Conservation (phyloP, 306 rosid species). For the Psophocarpus tetragonolobus region DNA sequence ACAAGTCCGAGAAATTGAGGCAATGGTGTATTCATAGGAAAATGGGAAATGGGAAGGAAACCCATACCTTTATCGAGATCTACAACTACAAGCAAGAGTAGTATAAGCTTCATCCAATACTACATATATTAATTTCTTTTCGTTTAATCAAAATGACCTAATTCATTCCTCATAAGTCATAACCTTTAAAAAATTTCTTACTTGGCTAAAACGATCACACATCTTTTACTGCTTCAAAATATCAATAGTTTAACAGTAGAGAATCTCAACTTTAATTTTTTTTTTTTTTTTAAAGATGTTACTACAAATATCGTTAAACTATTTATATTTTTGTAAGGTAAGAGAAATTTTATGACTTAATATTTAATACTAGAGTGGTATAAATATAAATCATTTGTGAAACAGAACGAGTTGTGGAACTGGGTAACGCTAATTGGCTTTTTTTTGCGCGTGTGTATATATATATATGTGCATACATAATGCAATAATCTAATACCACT, state of each 20-base stretch:
- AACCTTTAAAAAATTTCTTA: background rate
- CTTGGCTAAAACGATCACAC: background rate
- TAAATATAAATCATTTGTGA: background rate
- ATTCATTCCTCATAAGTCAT: background rate
- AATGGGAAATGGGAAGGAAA: slow-evolving; percentile 16
- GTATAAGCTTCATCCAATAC: background rate
- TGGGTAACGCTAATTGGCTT: background rate
- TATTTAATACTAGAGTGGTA: background rate
- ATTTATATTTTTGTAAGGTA: too few relatives aligned
- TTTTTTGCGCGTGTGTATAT: background rate
- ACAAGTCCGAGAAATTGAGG: slow-evolving; percentile 17
- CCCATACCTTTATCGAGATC: slow-evolving; percentile 35
- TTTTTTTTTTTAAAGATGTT: background rate
- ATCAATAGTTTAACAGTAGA: background rate
- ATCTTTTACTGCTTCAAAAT: background rate
- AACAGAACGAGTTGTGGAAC: background rate
- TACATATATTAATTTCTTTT: background rate
- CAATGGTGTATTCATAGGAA: slow-evolving; percentile 25
- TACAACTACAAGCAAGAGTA: background rate
- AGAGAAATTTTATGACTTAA: too few relatives aligned
- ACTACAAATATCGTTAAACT: background rate
- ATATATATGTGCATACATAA: too few relatives aligned
- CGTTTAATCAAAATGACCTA: background rate
- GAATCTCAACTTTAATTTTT: background rate
- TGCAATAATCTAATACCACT: background rate